Percentiles rank a stretch among this genome's conserved stretches.
phyloP scores from a whole-genome alignment of 2,329 filamentous ascomycete genomes.

The Sporothrix mexicana region DNA sequence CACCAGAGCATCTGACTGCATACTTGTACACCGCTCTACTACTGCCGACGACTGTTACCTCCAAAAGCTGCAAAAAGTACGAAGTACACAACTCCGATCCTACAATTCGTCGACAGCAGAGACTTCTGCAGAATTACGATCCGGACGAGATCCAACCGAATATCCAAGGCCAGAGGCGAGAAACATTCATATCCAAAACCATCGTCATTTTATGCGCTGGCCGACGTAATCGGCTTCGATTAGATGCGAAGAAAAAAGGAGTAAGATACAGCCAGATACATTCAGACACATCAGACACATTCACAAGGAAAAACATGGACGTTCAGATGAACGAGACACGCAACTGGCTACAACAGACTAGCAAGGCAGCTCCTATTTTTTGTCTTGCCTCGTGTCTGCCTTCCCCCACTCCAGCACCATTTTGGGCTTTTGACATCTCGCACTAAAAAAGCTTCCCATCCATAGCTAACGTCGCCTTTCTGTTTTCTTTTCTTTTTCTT shows the following conservation, averaged over 20 bases:
- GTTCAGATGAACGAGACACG: conserved; percentile 4
- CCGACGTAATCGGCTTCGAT: conserved; percentile 29
- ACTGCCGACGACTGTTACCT: neutral
- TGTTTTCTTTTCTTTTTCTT: neutral
- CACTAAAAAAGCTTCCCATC: conserved; percentile 2
- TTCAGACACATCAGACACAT: neutral
- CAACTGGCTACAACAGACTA: conserved; percentile 6
- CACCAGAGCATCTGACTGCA: neutral
- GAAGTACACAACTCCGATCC: neutral
- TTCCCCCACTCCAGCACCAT: neutral
- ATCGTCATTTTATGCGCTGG: conserved; percentile 23
- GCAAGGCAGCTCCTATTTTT: neutral
- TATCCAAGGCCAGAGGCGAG: neutral
- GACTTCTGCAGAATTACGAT: neutral
- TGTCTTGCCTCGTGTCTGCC: conserved; percentile 4
- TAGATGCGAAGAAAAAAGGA: conserved; percentile 36
- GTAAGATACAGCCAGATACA: neutral
- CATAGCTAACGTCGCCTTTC: neutral
- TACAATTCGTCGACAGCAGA: neutral
- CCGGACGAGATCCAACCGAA: neutral
- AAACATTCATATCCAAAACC: no score
- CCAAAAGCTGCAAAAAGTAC: neutral
- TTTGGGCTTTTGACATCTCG: neutral
- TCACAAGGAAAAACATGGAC: neutral
- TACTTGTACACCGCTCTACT: neutral